Base-by-base conservation (phyloP, 2,329 filamentous ascomycete species). In the Talaromyces sp. region DNA sequence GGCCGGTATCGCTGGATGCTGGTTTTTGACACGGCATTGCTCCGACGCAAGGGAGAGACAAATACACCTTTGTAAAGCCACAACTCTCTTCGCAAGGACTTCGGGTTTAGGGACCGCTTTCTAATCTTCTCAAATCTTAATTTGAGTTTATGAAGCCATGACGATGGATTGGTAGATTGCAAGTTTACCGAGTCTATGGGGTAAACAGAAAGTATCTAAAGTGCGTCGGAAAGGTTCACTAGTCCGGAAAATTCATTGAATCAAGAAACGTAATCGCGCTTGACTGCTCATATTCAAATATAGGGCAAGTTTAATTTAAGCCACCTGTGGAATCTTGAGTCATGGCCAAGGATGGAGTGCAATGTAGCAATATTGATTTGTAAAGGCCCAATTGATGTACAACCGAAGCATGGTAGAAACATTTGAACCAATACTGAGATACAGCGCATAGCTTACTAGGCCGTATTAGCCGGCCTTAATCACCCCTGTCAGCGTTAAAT, bases 31-130 rank as follows among this genome's bases (percentile, higher is more conserved):
- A 19, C 40, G 45, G 46, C 61, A 64, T 64, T 50, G 45, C 55
- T 63, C 60, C 53, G 58, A 64, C 43, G 61, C 61, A 64, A 64
- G 61, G 61, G 61, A 56, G 53, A 14, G 5, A 29, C 41, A 45
- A 52, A 52, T 43, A 48, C 49, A 53, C 56, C 29, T 40, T 57
- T 61, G 50, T 54, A 22, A 13, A 48, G 27, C 29, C 36, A 53
- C 47, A 27, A 27, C 24, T 13, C 37, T 30, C 27, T 3, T 35
- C 50, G 59, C 57, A 62, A 63, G 59, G 61, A 51, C n/a, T 47
- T 30, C 11, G 43, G 13, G n/a, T 27, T 36, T 46, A 9, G 24
- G 24, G 4, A 5, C 24, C 9, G 24, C 9, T 27, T 27, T 27
- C 24, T 5, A 27, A 27, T 27, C 24, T 27, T 27, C 9, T 27